Base-by-base conservation (phyloP, 495 filamentous ascomycete species). In the Lophiotrema nucula region DNA sequence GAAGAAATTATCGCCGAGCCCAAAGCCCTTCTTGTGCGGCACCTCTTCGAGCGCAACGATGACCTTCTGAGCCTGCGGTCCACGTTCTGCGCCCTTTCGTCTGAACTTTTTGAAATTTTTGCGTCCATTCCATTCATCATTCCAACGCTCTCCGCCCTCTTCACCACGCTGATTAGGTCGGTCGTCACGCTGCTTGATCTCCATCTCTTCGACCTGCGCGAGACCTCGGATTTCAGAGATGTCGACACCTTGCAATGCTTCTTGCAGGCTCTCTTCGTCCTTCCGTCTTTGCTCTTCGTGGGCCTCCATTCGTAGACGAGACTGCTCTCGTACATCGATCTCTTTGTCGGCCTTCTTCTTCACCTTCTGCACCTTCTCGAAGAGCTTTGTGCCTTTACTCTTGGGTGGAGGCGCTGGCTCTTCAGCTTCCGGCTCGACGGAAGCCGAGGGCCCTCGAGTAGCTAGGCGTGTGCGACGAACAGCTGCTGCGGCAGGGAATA, bases 71-170 rank as follows among this genome's bases (percentile, higher is more conserved):
- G 28, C 3, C 26, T 52, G 51, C 19, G 53, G 51, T 6, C 46
- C 60, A 11, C 52, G 16, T 47, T 54, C 58, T 24, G 42, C 53
- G 31, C 81, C 83, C 43, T 82, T 80, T 53, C 83, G 81, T 3
- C 83, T 80, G 62, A 98, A 98, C 61, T 82, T 86, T 72, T 98
- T 98, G 77, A 97, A 98, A 63, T 98, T 97, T 73, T 90, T 95
- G 4, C 92, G 82, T 0, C 95, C 93, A 67, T 97, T 96, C 95
- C 95, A 98, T 31, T 78, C 76, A 2, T 90, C 85, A 65, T 97
- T 84, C 93, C 95, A 97, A 21, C 90, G 81, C 10, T 81, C 79
- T 49, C 79, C 78, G 4, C 39, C 77, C 74, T n/a, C 76, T 71
- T 18, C 62, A 64, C 26, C 71, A 49, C n/a, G 31, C 21, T 49